phyloP scores from a whole-genome alignment of 2,329 filamentous ascomycete species.

The Massarina eburnea region DNA sequence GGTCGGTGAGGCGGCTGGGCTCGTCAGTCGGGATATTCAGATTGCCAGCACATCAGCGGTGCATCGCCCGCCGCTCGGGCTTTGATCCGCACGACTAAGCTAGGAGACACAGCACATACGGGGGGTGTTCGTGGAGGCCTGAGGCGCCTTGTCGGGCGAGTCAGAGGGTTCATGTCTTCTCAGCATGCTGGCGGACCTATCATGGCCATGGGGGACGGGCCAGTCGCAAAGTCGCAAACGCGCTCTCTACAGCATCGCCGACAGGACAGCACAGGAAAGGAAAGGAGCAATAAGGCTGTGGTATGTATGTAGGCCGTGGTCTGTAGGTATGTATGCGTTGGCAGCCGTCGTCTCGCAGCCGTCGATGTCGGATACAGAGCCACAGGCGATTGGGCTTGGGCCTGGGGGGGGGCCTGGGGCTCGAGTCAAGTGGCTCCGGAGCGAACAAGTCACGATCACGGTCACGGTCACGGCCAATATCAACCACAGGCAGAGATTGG shows the following conservation, averaged over 20 bases:
- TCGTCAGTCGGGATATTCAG: conserved; percentile 22
- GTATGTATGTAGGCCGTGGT: not conserved
- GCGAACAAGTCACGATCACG: not conserved
- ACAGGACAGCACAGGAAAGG: not conserved
- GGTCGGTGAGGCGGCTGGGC: conserved; percentile 55
- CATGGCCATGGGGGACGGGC: not conserved
- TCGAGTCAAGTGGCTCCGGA: conserved; percentile 9
- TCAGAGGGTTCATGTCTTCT: conserved; percentile 39
- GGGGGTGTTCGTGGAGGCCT: conserved; percentile 52
- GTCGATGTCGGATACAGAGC: conserved; percentile 7
- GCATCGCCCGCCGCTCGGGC: not conserved
- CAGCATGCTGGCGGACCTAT: conserved; percentile 33
- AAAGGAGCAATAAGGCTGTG: not conserved
- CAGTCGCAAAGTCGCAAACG: not conserved
- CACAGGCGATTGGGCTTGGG: conserved; percentile 1
- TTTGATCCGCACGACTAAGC: conserved; percentile 11
- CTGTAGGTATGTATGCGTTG: conserved; percentile 17
- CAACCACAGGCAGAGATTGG: not conserved
- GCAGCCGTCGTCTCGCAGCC: conserved; percentile 14
- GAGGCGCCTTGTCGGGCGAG: conserved; percentile 61
- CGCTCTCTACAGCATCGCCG: conserved; percentile 19
- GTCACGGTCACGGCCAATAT: too few relatives aligned
- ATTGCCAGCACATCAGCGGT: conserved; percentile 6
- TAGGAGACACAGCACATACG: conserved; percentile 54
- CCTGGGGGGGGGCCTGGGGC: conserved; percentile 11